Evolutionary conservation across 306 rosid species (phyloP).

Genomic region (Trichosanthes cucumerina): DNA sequence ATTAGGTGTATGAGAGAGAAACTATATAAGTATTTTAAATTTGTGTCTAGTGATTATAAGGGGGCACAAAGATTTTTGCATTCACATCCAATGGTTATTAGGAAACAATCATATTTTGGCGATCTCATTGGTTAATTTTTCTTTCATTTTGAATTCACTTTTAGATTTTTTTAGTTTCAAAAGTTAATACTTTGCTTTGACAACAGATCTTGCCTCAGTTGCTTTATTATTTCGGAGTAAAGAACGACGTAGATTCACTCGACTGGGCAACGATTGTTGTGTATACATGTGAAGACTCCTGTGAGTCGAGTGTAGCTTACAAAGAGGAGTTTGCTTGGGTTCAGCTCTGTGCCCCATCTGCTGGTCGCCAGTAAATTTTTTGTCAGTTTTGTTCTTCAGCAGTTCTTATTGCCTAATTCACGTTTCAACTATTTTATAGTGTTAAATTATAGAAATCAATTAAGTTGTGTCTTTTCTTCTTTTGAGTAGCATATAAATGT

Average conservation of each 20-base stretch:
- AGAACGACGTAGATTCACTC: constrained; percentile 44
- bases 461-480: neutral
- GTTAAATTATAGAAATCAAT: neutral
- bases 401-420: neutral
- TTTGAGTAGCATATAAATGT: neutral
- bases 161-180: neutral
- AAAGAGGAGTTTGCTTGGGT: constrained; percentile 56
- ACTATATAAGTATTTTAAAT: no score
- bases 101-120: no score
- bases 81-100: no score
- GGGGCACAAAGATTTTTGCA: no score
- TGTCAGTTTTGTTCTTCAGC: neutral
- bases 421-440: neutral
- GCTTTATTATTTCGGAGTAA: constrained; percentile 47
- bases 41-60: no score
- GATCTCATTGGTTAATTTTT: no score
- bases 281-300: constrained; percentile 59
- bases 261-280: constrained; percentile 64
- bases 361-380: no score
- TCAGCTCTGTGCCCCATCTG: no score
- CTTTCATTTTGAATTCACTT: no score
- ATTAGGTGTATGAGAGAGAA: no score
- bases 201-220: constrained; percentile 62
- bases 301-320: constrained; percentile 40
- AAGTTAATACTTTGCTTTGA: neutral